Conservation (phyloP, 2,329 filamentous ascomycete genomes). For the Pseudopyricularia cyperi region DNA sequence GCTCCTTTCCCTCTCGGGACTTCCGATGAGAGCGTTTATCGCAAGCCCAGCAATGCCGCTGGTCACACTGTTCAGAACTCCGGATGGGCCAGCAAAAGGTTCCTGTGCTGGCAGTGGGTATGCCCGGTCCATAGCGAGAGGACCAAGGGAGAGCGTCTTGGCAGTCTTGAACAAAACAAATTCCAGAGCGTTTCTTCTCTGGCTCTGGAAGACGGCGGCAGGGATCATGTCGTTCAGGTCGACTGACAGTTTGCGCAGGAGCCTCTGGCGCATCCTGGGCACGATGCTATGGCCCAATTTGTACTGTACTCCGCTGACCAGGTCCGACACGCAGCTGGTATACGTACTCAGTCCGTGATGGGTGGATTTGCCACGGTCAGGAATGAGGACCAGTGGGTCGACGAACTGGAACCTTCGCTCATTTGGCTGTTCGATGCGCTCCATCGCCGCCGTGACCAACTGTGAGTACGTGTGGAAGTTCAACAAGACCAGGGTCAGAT, state of each 20-base stretch:
- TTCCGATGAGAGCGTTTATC: not conserved
- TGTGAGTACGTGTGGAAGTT: not conserved
- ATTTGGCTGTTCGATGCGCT: not conserved
- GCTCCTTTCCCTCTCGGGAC: not conserved
- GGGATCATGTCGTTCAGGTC: constrained; percentile 4
- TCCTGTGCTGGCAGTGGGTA: not conserved
- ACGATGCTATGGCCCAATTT: not conserved
- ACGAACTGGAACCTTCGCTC: too few relatives aligned
- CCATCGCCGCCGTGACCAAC: not conserved
- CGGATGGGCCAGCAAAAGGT: not conserved
- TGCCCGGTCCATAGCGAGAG: not conserved
- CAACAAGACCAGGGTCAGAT: not conserved
- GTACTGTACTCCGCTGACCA: not conserved
- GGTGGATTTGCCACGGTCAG: not conserved
- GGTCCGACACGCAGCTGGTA: not conserved
- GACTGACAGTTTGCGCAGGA: constrained; percentile 4
- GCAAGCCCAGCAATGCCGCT: not conserved
- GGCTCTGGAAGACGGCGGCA: not conserved
- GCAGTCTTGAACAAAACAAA: not conserved
- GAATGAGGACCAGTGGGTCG: not conserved
- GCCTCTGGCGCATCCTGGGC: not conserved
- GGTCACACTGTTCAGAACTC: not conserved
- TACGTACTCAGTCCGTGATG: not conserved
- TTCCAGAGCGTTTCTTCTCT: not conserved
- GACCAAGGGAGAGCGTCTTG: not conserved